phyloP scores from a whole-genome alignment of 495 filamentous ascomycete species.

The Monascus purpureus region DNA sequence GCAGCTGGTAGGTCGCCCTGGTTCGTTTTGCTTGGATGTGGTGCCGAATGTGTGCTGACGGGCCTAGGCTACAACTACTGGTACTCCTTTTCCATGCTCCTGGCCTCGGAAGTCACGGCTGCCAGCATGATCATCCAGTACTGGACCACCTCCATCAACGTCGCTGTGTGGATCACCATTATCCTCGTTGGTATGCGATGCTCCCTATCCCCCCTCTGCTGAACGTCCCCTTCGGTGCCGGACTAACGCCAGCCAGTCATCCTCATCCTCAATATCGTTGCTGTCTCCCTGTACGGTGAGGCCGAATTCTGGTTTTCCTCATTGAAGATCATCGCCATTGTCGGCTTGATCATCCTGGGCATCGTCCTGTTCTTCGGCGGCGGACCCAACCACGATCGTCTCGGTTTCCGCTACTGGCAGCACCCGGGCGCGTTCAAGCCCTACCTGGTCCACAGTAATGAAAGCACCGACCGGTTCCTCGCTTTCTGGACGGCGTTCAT shows the following conservation, averaged over 20 bases:
- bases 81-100: slow-evolving; percentile 41
- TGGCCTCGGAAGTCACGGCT: slow-evolving; percentile 55
- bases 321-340: slow-evolving; percentile 61
- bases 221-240: slow-evolving; percentile 20
- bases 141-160: slow-evolving; percentile 39
- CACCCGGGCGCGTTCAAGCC: slow-evolving; percentile 54
- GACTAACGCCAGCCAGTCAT: slow-evolving; percentile 43
- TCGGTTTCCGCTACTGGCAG: slow-evolving; percentile 63
- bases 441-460: slow-evolving; percentile 19
- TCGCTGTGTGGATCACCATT: slow-evolving; percentile 55
- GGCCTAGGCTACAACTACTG: too few species aligned
- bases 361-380: slow-evolving; percentile 56
- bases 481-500: slow-evolving; percentile 29
- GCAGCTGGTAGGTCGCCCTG: slow-evolving; percentile 53
- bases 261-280: slow-evolving; percentile 49
- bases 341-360: slow-evolving; percentile 52
- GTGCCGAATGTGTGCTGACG: too few species aligned
- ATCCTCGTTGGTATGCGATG: slow-evolving; percentile 48
- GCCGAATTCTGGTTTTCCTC: slow-evolving; percentile 62
- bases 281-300: slow-evolving; percentile 56
- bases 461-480: slow-evolving; percentile 25
- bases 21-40: too few species aligned
- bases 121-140: slow-evolving; percentile 55
- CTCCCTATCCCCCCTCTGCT: too few species aligned
- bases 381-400: slow-evolving; percentile 43